phyloP scores from a whole-genome alignment of 2,329 filamentous ascomycete species.

The Nigrograna mackinnonii region DNA sequence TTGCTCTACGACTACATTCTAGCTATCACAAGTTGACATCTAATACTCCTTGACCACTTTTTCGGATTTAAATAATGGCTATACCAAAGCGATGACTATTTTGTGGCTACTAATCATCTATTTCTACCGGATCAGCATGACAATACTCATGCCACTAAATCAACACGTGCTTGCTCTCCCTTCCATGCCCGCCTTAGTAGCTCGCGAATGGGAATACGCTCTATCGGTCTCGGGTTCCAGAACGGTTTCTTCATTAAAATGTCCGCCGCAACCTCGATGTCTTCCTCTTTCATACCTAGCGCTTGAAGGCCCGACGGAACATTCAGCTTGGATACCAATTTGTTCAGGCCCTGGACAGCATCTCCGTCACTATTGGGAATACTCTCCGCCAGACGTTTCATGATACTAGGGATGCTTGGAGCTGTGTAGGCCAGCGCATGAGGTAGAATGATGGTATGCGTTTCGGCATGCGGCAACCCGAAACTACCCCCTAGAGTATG shows the following conservation, averaged over 20 bases:
- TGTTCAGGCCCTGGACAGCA: constrained; percentile 61
- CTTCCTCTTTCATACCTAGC: constrained; percentile 63
- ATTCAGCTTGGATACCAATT: constrained; percentile 56
- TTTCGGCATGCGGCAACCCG: constrained; percentile 67
- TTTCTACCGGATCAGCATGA: too few species aligned
- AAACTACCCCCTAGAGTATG: constrained; percentile 67
- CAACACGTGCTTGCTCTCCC: constrained; percentile 59
- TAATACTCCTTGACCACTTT: too few species aligned
- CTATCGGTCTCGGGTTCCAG: constrained; percentile 61
- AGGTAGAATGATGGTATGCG: constrained; percentile 65
- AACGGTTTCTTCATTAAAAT: constrained; percentile 63
- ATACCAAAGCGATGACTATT: too few species aligned
- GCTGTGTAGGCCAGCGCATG: constrained; percentile 68
- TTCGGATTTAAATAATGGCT: too few species aligned
- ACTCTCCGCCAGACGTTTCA: constrained; percentile 56
- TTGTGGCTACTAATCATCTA: too few species aligned
- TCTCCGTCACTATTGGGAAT: constrained; percentile 63
- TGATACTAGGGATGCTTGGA: constrained; percentile 55
- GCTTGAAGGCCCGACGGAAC: constrained; percentile 58
- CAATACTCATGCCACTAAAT: too few species aligned
- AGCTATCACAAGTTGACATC: too few species aligned
- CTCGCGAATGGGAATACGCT: constrained; percentile 57
- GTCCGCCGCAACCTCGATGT: constrained; percentile 63
- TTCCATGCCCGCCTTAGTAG: constrained; percentile 58
- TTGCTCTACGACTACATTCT: too few species aligned